A percentile compares a stretch with the other conserved stretches of the same genome.
Conservation (phyloP, 2,329 filamentous ascomycete species). For the Hypomyces rosellus region DNA sequence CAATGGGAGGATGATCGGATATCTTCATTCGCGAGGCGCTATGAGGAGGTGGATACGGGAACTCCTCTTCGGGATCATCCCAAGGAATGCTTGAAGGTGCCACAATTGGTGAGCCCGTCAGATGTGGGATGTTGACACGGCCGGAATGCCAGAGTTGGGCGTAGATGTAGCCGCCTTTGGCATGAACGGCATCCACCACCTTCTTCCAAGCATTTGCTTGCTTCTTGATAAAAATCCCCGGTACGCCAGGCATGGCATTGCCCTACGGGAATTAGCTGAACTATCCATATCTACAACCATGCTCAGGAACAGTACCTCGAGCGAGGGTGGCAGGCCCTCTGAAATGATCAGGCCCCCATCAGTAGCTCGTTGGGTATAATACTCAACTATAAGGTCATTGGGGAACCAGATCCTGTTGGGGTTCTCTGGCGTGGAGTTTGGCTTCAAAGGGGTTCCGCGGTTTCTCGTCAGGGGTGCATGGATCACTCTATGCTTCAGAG, state of each 20-base stretch:
- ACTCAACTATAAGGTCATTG: constrained; percentile 33
- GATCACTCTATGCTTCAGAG: constrained; percentile 45
- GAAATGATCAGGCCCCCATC: constrained; percentile 37
- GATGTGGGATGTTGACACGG: constrained; percentile 30
- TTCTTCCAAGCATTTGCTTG: constrained; percentile 54
- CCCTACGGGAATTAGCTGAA: constrained; percentile 14
- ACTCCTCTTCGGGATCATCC: constrained; percentile 36
- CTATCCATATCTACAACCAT: background rate
- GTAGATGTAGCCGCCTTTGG: constrained; percentile 53
- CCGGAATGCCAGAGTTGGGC: constrained; percentile 51
- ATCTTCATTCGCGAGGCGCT: constrained; percentile 34
- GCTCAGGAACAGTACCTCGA: constrained; percentile 22
- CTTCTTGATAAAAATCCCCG: constrained; percentile 49
- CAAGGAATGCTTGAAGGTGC: constrained; percentile 37
- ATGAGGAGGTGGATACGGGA: constrained; percentile 29
- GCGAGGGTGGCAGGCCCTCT: constrained; percentile 43
- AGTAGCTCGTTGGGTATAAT: constrained; percentile 38
- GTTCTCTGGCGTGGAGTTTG: constrained; percentile 36
- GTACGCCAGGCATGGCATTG: constrained; percentile 38
- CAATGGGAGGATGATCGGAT: constrained; percentile 21
- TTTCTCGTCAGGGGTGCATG: constrained; percentile 48
- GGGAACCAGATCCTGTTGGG: constrained; percentile 44
- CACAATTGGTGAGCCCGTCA: constrained; percentile 30
- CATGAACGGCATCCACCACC: constrained; percentile 56
- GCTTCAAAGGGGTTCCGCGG: constrained; percentile 39